Conservation (phyloP, 805 yeast species). For the Barnettozyma botsteinii region DNA sequence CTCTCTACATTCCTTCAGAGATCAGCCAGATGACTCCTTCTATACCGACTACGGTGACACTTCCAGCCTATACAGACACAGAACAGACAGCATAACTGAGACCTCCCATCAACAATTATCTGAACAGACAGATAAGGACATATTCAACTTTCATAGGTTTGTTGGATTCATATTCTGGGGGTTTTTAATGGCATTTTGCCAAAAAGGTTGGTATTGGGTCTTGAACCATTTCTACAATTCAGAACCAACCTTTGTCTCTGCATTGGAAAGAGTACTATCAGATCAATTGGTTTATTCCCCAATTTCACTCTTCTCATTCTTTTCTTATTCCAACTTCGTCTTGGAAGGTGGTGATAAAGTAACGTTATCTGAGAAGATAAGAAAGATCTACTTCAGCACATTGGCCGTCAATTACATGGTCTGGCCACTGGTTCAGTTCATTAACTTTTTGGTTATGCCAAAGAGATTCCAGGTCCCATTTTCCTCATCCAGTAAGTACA, state of each 20-base stretch:
- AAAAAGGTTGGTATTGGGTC: constrained; percentile 84
- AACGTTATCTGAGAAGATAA: constrained; percentile 59
- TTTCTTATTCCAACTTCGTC: constrained; percentile 76
- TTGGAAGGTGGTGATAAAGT: constrained; percentile 68
- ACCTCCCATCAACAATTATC: constrained; percentile 27
- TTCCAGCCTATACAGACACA: constrained; percentile 19
- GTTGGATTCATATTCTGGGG: constrained; percentile 88
- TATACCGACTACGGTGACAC: constrained; percentile 29
- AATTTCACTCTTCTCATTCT: constrained; percentile 69
- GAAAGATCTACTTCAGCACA: constrained; percentile 61
- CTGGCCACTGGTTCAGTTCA: constrained; percentile 81
- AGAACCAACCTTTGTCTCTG: constrained; percentile 80
- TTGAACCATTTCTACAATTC: constrained; percentile 71
- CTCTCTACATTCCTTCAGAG: constrained; percentile 12
- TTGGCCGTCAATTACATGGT: constrained; percentile 61
- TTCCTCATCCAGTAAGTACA: constrained; percentile 65
- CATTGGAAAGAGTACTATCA: constrained; percentile 77
- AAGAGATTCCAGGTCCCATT: constrained; percentile 82
- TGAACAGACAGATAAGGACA: constrained; percentile 23
- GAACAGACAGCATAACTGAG: constrained; percentile 26
- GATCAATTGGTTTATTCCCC: constrained; percentile 93
- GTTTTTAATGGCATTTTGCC: constrained; percentile 70
- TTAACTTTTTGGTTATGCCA: constrained; percentile 68
- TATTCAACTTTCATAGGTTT: constrained; percentile 64
- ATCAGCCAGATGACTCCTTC: constrained; percentile 20